Evolutionary conservation across 768 basidiomycete species (phyloP).

Genomic region (Paxillus rubicundulus): DNA sequence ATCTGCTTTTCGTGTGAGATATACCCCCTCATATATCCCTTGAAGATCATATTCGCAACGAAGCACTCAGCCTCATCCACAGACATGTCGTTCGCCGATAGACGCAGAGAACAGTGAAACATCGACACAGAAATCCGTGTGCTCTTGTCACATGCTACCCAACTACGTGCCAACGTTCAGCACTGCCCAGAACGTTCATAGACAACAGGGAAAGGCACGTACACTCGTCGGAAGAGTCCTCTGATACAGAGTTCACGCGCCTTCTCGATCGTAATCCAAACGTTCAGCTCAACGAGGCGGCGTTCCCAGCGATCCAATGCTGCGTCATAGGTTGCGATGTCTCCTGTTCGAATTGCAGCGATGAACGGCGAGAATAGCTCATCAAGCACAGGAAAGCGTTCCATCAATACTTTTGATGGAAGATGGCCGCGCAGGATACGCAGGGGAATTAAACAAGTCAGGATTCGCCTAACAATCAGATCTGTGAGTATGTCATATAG

Average conservation of each 20-base stretch:
- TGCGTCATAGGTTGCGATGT: conserved; percentile 76
- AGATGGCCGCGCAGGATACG: conserved; percentile 85
- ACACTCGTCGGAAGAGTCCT: conserved; percentile 78
- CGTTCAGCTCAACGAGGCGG: conserved; percentile 78
- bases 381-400: conserved; percentile 68
- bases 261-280: conserved; percentile 85
- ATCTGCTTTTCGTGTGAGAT: conserved; percentile 95
- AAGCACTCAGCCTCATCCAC: conserved; percentile 89
- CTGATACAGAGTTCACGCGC: conserved; percentile 86
- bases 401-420: conserved; percentile 68
- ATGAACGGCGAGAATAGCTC: conserved; percentile 82
- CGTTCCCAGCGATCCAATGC: conserved; percentile 71
- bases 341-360: conserved; percentile 69
- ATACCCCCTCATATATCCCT: conserved; percentile 90
- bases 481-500: background rate
- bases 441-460: conserved; percentile 88
- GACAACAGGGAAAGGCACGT: conserved; percentile 27
- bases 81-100: conserved; percentile 69
- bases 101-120: conserved; percentile 72
- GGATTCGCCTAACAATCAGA: conserved; percentile 61
- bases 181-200: background rate
- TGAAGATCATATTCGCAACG: conserved; percentile 93
- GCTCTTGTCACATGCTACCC: conserved; percentile 71
- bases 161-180: conserved; percentile 44
- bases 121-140: conserved; percentile 78